Evolutionary conservation across 2,329 filamentous ascomycete species (phyloP).

Genomic region (Penicillium sumatraense): DNA sequence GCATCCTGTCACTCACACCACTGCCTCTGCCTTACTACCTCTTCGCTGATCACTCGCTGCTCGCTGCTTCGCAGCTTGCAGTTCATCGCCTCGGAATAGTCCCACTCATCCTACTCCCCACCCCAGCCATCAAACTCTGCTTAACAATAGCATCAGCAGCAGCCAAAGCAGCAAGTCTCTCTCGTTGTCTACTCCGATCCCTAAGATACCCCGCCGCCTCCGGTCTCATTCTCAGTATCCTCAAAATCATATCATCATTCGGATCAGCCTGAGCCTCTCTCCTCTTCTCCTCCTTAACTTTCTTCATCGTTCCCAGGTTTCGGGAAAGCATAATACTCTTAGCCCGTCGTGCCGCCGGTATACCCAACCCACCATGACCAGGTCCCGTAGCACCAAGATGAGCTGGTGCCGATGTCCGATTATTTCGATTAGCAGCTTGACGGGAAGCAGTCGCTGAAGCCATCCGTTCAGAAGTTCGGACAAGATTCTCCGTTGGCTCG

Average conservation of each 20-base stretch:
- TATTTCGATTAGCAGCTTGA: constrained; percentile 71
- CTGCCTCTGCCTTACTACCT: too few relatives aligned
- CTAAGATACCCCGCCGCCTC: constrained; percentile 87
- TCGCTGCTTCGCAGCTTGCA: too few relatives aligned
- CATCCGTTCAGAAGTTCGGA: constrained; percentile 96
- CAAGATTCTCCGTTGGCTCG: constrained; percentile 85
- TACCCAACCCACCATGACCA: constrained; percentile 55
- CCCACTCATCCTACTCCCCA: constrained; percentile 57
- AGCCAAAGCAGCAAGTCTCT: constrained; percentile 84
- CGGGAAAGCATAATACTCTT: constrained; percentile 89
- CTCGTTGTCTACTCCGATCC: constrained; percentile 90
- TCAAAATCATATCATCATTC: constrained; percentile 95
- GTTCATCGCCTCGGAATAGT: constrained; percentile 36
- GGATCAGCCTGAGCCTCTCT: constrained; percentile 95
- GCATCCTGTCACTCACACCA: too few relatives aligned
- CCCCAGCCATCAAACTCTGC: constrained; percentile 76
- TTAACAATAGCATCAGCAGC: constrained; percentile 93
- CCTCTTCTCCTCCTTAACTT: constrained; percentile 93
- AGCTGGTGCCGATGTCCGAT: constrained; percentile 73
- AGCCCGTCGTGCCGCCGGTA: constrained; percentile 54
- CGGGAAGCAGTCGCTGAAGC: constrained; percentile 81
- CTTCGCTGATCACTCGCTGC: too few relatives aligned
- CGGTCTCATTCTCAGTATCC: constrained; percentile 91
- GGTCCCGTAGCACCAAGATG: constrained; percentile 45
- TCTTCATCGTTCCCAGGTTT: constrained; percentile 94